A percentile compares a stretch with the other conserved stretches of the same genome.
These are phyloP conservation scores for Fraxinus cuspidata DNA, from an alignment of 257 asterid species.

Conservation along the genomic window DNA sequence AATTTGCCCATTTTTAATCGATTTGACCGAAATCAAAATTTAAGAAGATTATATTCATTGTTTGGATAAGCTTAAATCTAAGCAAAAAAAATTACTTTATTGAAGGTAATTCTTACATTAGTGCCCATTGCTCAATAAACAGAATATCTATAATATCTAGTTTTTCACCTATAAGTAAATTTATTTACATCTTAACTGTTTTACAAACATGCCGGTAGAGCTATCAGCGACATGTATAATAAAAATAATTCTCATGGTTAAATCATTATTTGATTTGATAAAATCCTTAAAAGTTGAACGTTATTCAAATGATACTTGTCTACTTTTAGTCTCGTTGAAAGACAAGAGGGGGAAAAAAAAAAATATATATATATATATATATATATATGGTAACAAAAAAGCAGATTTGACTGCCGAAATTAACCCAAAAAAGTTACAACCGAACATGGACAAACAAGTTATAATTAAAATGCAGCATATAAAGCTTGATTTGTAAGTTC, in stretches of 20 bases:
- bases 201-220: too few species aligned
- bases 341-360: not conserved
- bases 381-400: not conserved
- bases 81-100: not conserved
- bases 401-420: not conserved
- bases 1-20: not conserved
- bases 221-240: too few species aligned
- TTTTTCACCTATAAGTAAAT: too few species aligned
- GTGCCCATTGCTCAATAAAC: too few species aligned
- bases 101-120: not conserved
- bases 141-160: too few species aligned
- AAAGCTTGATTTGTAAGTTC: slow-evolving; percentile 12
- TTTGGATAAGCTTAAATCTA: not conserved
- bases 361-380: too few species aligned
- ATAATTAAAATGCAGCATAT: not conserved
- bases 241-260: too few species aligned
- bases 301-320: not conserved
- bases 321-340: not conserved
- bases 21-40: not conserved
- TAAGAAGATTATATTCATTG: not conserved
- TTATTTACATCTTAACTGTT: too few species aligned
- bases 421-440: not conserved
- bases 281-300: not conserved
- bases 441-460: slow-evolving; percentile 1
- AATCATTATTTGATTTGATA: too few species aligned